Percentiles rank a stretch among this genome's conserved stretches.
Evolutionary conservation across 2,329 filamentous ascomycete genomes (phyloP).

Genomic region (Cercospora janseana): DNA sequence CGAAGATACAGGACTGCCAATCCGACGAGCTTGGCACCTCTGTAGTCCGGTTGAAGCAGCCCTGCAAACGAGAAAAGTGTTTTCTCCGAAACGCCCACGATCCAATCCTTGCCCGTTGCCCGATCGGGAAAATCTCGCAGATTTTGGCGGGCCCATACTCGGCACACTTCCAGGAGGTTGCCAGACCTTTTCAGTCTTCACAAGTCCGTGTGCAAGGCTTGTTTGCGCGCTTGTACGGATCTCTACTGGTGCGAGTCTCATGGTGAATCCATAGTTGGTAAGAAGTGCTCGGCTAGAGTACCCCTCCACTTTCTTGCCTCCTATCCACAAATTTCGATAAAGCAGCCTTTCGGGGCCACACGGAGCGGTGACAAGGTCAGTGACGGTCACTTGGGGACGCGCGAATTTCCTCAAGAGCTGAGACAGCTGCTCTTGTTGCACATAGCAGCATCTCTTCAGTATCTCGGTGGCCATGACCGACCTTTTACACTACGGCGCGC

Average conservation of each 20-base stretch:
- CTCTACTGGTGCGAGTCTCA: constrained; percentile 1
- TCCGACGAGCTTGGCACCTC: too few relatives aligned
- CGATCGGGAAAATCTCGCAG: constrained; percentile 9
- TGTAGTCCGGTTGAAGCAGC: too few relatives aligned
- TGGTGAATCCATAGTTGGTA: background rate
- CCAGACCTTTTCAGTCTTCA: background rate
- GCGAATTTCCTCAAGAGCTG: background rate
- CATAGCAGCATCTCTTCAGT: background rate
- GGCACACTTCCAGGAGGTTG: background rate
- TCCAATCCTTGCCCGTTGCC: constrained; percentile 3
- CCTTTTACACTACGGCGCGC: constrained; percentile 5
- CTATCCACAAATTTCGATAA: background rate
- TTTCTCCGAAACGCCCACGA: too few relatives aligned
- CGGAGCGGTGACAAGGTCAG: background rate
- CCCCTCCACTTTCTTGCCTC: constrained; percentile 4
- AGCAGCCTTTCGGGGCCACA: background rate
- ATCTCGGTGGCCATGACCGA: background rate
- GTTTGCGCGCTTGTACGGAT: background rate
- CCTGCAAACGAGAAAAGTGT: too few relatives aligned
- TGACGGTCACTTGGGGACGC: too few relatives aligned
- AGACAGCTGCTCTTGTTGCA: background rate
- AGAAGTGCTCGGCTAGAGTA: background rate
- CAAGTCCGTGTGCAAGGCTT: background rate
- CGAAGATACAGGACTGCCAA: too few relatives aligned
- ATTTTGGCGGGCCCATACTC: constrained; percentile 1